Base-by-base conservation (phyloP, 495 filamentous ascomycete genomes). In the Trichoderma erinaceum region DNA sequence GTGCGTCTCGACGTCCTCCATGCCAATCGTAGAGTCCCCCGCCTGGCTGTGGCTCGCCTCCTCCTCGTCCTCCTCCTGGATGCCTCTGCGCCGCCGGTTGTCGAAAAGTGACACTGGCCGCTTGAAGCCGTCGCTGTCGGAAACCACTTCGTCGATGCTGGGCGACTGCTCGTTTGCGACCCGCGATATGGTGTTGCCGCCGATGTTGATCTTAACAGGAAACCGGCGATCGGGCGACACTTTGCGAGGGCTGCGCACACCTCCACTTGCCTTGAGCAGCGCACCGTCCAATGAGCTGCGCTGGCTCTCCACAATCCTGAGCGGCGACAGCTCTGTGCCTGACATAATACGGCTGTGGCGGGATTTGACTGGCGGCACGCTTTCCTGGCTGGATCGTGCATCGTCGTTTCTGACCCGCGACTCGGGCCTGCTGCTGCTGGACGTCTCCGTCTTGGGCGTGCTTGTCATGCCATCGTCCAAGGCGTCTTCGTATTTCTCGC, bases 81-180 rank as follows among this genome's bases (percentile, higher is more conserved):
- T 69, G 4, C 35, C 35, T 38, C 74, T 75, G 13, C 64, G 35
- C 8, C 73, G 77, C 21, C 82, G 80, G 70, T 82, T 82, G 69
- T 86, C 84, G 44, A 85, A 82, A n/a, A 86, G 85, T 48, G 84
- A 74, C 56, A 83, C 81, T 5, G 78, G 78, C 41, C 73, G 74
- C 65, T 77, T 80, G 15, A 81, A 68, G 12, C 77, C 76, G 64
- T 79, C 73, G 56, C 80, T 82, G 27, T 77, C 73, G 13, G 68
- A 73, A 46, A 83, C 74, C 2, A 77, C 78, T 18, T 81, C 79
- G 41, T 80, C 81, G 50, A 83, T 74, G 21, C 75, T 80, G 63
- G 73, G 74, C 63, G 73, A 71, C 67, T 81, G 78, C 25, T 79
- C 50, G 78, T 76, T 23, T 68, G 69, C 41, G 50, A 73, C n/a